Base-by-base conservation (phyloP, 768 basidiomycete genomes). In the Pholiota molesta region DNA sequence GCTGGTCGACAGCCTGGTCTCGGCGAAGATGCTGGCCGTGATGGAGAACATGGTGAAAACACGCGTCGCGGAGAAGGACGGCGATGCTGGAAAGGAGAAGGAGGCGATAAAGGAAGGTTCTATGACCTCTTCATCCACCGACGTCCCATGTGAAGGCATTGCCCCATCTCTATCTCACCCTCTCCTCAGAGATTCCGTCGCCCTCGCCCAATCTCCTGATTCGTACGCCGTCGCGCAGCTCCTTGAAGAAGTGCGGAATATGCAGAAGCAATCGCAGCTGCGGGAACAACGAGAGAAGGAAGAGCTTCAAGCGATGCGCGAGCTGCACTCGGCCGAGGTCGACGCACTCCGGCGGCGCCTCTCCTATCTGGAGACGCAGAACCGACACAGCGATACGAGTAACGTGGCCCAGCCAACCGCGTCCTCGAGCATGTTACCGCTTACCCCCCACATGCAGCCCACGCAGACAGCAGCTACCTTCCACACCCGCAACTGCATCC, bases 291-390 rank as follows among this genome's bases (percentile, higher is more conserved):
- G 64, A 13, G 64, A 65, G 21, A 65, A 60, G 44, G 69, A 70
- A 44, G 71, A 72, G 51, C 59, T 70, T 37, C 60, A 61, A 16
- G 66, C 63, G 0, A 65, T 72, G 58, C 64, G 66, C 11, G 62
- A 68, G 40, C 58, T 70, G 17, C 71, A 72, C 54, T 63, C 62
- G 21, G 71, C 64, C 1, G 71, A 72, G 55, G 69, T 72, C 4
- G 71, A 72, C 44, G 67, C 69, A 4, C 66, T 72, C 23, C 55
- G 69, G 28, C 59, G 67, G 26, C 55, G 71, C 45, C 63, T 72
- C 2, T 65, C 65, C 0, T 70, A 70, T 42, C 51, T 72, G 31
- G 71, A 72, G 53, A 63, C 66, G n/a, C 64, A 65, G 53, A 62
- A 55, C 23, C 57, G 63, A 7, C 55, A 47, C 45, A 37, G 29